phyloP scores from a whole-genome alignment of 2,329 filamentous ascomycete genomes.

The Reticulascus tulasneorum region DNA sequence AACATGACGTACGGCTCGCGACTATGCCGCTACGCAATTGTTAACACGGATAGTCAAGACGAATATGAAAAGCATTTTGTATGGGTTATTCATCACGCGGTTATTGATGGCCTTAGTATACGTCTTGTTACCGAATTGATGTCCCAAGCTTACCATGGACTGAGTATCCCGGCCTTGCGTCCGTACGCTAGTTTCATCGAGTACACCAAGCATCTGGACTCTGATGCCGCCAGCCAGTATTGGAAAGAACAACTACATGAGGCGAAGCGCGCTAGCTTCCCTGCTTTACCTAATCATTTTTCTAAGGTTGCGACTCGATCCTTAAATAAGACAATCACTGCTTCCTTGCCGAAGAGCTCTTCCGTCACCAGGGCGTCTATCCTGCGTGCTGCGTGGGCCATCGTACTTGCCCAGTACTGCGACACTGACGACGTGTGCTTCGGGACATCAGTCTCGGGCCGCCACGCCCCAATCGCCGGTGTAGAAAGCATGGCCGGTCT shows the following conservation, averaged over 20 bases:
- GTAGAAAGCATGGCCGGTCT: conserved; percentile 23
- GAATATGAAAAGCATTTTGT: conserved; percentile 19
- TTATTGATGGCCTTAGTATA: conserved; percentile 4
- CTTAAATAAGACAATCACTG: too few species aligned
- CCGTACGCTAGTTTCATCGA: conserved; percentile 12
- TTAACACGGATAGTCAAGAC: too few species aligned
- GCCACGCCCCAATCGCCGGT: conserved; percentile 14
- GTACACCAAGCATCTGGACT: conserved; percentile 4
- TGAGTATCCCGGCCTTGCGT: neutral
- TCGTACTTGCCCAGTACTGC: conserved; percentile 32
- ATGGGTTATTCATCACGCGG: conserved; percentile 18
- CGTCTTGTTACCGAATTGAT: neutral
- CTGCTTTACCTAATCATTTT: neutral
- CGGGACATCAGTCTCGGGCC: conserved; percentile 31
- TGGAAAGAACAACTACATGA: conserved; percentile 12
- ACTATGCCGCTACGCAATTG: neutral
- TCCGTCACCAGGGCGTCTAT: conserved; percentile 15
- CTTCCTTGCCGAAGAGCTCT: neutral
- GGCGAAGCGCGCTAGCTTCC: conserved; percentile 11
- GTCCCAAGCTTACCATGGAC: conserved; percentile 4
- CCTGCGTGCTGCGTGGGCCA: conserved; percentile 37
- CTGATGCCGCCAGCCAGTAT: conserved; percentile 3
- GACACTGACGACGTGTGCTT: conserved; percentile 32
- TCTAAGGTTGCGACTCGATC: too few species aligned
- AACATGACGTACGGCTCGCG: neutral